A percentile compares a stretch with the other conserved stretches of the same genome.
These are phyloP conservation scores for Hanseniaspora vineae DNA, from an alignment of 805 yeast species.

Conservation along the genomic window DNA sequence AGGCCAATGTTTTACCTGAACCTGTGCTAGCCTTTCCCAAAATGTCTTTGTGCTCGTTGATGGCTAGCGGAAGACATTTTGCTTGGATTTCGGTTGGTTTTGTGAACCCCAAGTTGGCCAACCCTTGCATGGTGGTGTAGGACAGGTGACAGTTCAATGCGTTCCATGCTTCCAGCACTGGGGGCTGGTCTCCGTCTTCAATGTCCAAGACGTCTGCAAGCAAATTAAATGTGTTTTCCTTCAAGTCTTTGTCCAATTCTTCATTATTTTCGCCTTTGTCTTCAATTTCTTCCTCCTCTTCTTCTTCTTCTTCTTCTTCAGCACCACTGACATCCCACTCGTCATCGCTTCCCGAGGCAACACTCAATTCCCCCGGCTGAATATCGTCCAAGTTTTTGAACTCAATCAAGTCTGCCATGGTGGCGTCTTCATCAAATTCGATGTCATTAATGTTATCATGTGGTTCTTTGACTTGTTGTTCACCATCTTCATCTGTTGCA, in stretches of 20 bases:
- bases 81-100: constrained; percentile 81
- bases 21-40: constrained; percentile 97
- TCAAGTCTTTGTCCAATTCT: constrained; percentile 15
- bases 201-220: constrained; percentile 14
- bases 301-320: constrained; percentile 10
- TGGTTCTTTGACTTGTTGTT: constrained; percentile 1
- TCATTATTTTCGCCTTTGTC: constrained; percentile 8
- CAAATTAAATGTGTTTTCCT: constrained; percentile 18
- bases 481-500: constrained; percentile 11
- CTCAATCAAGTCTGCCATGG: constrained; percentile 14
- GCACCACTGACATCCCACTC: constrained; percentile 14
- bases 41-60: constrained; percentile 56
- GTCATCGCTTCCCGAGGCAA: constrained; percentile 13
- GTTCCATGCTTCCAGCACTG: constrained; percentile 52
- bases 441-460: constrained; percentile 7
- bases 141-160: constrained; percentile 30
- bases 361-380: constrained; percentile 20
- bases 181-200: constrained; percentile 16
- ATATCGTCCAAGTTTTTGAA: constrained; percentile 22
- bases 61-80: constrained; percentile 57
- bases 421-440: constrained; percentile 7
- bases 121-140: constrained; percentile 46
- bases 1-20: constrained; percentile 93
- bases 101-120: constrained; percentile 42
- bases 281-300: constrained; percentile 12